phyloP scores from a whole-genome alignment of 2,329 filamentous ascomycete genomes.

The Coniella lustricola region DNA sequence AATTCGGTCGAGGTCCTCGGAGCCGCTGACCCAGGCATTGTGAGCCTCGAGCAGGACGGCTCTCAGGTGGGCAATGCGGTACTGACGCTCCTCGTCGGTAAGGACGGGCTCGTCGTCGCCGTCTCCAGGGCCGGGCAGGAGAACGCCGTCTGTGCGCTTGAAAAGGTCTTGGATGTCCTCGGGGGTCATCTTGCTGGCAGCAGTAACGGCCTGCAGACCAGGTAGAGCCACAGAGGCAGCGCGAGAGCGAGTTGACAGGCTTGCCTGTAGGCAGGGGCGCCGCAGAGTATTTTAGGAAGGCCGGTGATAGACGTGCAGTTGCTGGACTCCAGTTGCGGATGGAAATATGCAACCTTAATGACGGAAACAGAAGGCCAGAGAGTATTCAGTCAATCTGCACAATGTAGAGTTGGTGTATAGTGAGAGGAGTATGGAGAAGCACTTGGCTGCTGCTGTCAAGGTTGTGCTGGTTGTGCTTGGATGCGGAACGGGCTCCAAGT shows the following conservation, averaged over 20 bases:
- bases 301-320: neutral
- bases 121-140: constrained; percentile 23
- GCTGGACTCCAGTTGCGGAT: constrained; percentile 1
- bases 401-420: too few species aligned
- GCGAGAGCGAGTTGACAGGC: neutral
- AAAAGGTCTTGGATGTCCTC: constrained; percentile 33
- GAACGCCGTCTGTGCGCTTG: constrained; percentile 25
- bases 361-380: constrained; percentile 7
- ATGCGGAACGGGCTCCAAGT: neutral
- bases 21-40: constrained; percentile 33
- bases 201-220: constrained; percentile 2
- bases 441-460: too few species aligned
- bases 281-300: constrained; percentile 2
- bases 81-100: constrained; percentile 17
- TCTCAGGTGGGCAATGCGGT: constrained; percentile 24
- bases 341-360: constrained; percentile 10
- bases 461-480: neutral
- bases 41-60: constrained; percentile 33
- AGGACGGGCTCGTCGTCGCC: constrained; percentile 17
- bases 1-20: constrained; percentile 36
- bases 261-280: neutral
- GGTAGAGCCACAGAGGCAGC: neutral
- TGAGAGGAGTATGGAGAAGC: too few species aligned
- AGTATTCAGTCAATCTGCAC: neutral
- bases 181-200: constrained; percentile 24